Conservation (phyloP, 2,329 filamentous ascomycete species). For the Stagonosporopsis rhizophila region DNA sequence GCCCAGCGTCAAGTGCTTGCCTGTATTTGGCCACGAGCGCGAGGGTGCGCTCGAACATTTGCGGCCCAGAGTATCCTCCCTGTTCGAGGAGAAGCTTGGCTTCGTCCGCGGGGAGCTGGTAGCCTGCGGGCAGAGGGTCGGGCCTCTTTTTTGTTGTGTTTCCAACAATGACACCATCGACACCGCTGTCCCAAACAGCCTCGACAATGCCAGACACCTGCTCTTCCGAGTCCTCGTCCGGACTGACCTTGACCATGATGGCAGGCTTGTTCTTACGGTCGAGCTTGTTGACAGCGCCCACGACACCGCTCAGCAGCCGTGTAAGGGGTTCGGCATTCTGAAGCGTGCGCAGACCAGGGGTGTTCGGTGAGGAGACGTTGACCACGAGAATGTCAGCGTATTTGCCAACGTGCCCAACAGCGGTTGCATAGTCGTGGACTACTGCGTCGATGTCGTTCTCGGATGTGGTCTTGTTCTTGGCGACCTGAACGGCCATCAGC, state of each 20-base stretch:
- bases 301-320: slow-evolving; percentile 79
- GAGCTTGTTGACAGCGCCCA: slow-evolving; percentile 74
- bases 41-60: slow-evolving; percentile 82
- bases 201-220: slow-evolving; percentile 90
- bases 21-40: slow-evolving; percentile 82
- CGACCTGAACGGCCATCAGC: slow-evolving; percentile 87
- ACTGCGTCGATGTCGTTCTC: slow-evolving; percentile 86
- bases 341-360: slow-evolving; percentile 84
- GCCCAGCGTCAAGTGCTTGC: slow-evolving; percentile 55
- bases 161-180: slow-evolving; percentile 94
- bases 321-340: slow-evolving; percentile 87
- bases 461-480: slow-evolving; percentile 94
- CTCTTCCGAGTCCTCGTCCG: slow-evolving; percentile 85
- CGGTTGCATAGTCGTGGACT: slow-evolving; percentile 82
- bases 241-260: slow-evolving; percentile 98
- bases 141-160: slow-evolving; percentile 91
- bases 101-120: slow-evolving; percentile 71
- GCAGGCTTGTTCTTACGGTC: slow-evolving; percentile 75
- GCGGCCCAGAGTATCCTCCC: slow-evolving; percentile 90
- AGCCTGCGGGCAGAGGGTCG: slow-evolving; percentile 71
- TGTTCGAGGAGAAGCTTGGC: slow-evolving; percentile 73
- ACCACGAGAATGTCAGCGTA: slow-evolving; percentile 98
- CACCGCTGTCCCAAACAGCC: slow-evolving; percentile 67
- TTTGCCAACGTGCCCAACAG: slow-evolving; percentile 79
- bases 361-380: slow-evolving; percentile 97